Conservation (phyloP, 164 flowering plant species). For the Taxillus chinensis region DNA sequence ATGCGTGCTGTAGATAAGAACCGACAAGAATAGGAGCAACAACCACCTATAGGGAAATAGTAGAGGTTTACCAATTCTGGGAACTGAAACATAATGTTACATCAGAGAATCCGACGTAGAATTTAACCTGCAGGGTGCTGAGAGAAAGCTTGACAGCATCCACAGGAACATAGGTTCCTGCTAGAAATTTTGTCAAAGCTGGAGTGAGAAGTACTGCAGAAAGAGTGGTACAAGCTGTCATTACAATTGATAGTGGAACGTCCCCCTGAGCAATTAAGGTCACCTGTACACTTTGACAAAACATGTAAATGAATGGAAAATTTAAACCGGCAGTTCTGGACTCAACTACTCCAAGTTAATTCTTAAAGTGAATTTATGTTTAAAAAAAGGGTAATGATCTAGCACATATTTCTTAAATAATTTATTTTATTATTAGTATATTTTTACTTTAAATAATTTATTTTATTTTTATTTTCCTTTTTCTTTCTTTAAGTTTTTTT, state of each 20-base stretch:
- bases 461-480: no score
- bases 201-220: slow-evolving; percentile 78
- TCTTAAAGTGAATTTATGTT: no score
- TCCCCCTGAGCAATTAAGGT: slow-evolving; percentile 87
- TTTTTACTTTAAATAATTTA: no score
- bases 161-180: slow-evolving; percentile 69
- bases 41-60: slow-evolving; percentile 41
- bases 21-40: slow-evolving; percentile 75
- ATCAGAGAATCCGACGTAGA: neutral
- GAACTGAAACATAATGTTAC: no score
- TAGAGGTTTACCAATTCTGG: no score
- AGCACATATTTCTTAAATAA: no score
- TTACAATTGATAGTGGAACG: slow-evolving; percentile 61
- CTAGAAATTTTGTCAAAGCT: slow-evolving; percentile 51
- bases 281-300: slow-evolving; percentile 47
- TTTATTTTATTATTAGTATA: no score
- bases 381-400: no score
- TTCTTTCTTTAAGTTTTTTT: no score
- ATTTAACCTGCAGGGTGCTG: slow-evolving; percentile 71
- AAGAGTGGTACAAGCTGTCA: slow-evolving; percentile 77
- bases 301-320: slow-evolving; percentile 16
- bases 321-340: neutral
- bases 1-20: slow-evolving; percentile 48
- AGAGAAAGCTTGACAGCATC: slow-evolving; percentile 63
- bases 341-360: neutral